A percentile compares a stretch with the other conserved stretches of the same genome.
Conservation (phyloP, 108 stramenopile genomes). For the Skeletonema grethae region DNA sequence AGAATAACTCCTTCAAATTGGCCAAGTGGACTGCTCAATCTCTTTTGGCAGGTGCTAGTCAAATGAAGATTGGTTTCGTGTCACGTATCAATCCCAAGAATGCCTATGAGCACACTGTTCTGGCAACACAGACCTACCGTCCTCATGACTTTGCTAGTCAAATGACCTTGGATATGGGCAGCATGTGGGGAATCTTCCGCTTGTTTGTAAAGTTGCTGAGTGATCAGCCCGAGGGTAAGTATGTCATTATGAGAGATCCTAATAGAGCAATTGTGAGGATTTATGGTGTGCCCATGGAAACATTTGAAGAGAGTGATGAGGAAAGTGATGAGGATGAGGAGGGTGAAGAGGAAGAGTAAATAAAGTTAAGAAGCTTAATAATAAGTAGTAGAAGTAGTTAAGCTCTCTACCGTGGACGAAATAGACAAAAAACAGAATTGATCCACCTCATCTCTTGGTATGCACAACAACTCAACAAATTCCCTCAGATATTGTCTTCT, state of each 20-base stretch:
- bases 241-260: conserved; percentile 96
- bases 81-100: conserved; percentile 82
- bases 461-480: too few relatives aligned
- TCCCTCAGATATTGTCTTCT: too few relatives aligned
- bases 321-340: conserved; percentile 50
- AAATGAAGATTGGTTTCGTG: conserved; percentile 98
- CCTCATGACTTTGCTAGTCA: conserved; percentile 97
- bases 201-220: conserved; percentile 90
- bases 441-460: too few relatives aligned
- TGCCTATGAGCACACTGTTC: conserved; percentile 88
- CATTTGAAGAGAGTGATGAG: conserved; percentile 92
- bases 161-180: conserved; percentile 89
- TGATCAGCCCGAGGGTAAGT: conserved; percentile 94
- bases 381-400: not conserved
- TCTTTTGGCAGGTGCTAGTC: conserved; percentile 93
- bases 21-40: conserved; percentile 98
- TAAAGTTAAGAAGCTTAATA: not conserved
- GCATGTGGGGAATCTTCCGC: conserved; percentile 99
- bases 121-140: conserved; percentile 95
- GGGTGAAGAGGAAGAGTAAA: conserved; percentile 34
- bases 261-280: conserved; percentile 93
- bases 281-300: conserved; percentile 91
- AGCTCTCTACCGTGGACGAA: not conserved
- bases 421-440: too few relatives aligned
- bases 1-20: conserved; percentile 98